phyloP scores from a whole-genome alignment of 78 protist species.

The Pelomyxa schiedti region DNA sequence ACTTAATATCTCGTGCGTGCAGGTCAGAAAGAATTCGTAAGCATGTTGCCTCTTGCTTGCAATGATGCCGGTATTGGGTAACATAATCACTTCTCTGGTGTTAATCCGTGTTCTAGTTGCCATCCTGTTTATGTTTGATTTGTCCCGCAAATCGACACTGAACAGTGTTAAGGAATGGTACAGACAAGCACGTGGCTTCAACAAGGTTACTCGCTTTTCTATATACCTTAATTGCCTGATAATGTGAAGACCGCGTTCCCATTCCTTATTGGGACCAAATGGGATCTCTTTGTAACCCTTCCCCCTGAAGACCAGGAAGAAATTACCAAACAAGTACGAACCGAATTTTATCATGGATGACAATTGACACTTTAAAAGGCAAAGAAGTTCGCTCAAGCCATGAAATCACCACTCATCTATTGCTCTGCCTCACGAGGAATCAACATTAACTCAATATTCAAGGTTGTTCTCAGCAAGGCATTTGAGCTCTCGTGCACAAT shows the following conservation, averaged over 20 bases:
- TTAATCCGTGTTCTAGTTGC: too few species aligned
- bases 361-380: too few species aligned
- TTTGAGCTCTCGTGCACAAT: constrained; percentile 73
- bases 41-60: constrained; percentile 93
- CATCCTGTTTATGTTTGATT: constrained; percentile 93
- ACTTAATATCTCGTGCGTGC: too few species aligned
- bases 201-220: too few species aligned
- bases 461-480: constrained; percentile 71
- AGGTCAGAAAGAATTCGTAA: constrained; percentile 82
- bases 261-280: constrained; percentile 89
- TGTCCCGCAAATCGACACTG: constrained; percentile 81
- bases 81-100: too few species aligned
- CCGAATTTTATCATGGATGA: too few species aligned
- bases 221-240: too few species aligned
- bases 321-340: constrained; percentile 63
- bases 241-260: constrained; percentile 83
- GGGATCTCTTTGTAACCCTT: constrained; percentile 64
- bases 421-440: constrained; percentile 72
- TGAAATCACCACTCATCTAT: constrained; percentile 90
- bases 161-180: constrained; percentile 87
- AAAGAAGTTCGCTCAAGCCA: constrained; percentile 77
- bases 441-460: constrained; percentile 82
- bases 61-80: too few species aligned
- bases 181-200: constrained; percentile 85
- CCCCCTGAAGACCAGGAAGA: constrained; percentile 77